Percentiles rank a stretch among this genome's conserved stretches.
These are phyloP conservation scores for Plasmodium chabaudi DNA, from an alignment of 169 alveolate species.

Conservation along the genomic window DNA sequence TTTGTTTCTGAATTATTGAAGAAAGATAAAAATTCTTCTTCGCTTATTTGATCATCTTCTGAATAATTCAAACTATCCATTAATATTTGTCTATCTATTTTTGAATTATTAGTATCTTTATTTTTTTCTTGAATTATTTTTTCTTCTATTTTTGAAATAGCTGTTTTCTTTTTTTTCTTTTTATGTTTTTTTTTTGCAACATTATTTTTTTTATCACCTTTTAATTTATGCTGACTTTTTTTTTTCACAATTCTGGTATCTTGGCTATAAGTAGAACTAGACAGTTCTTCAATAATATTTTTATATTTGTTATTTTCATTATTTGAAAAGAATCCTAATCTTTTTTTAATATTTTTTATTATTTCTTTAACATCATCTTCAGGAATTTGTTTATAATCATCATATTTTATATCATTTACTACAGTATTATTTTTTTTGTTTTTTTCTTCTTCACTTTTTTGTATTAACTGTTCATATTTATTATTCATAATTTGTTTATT, in stretches of 20 bases:
- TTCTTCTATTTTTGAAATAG: background rate
- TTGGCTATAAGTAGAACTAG: background rate
- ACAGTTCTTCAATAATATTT: background rate
- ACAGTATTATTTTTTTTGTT: too few species aligned
- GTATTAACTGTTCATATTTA: too few species aligned
- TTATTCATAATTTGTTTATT: too few species aligned
- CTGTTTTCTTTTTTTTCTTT: background rate
- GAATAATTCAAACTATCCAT: conserved; percentile 23
- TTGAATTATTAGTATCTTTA: too few species aligned
- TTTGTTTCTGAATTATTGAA: background rate
- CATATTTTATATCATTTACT: too few species aligned
- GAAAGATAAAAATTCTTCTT: background rate
- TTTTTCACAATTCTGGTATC: background rate
- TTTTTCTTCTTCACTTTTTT: too few species aligned
- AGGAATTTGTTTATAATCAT: background rate
- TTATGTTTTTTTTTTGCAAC: background rate
- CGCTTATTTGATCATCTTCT: conserved; percentile 3
- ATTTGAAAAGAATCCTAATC: conserved; percentile 53
- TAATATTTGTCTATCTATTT: background rate
- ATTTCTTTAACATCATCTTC: conserved; percentile 40
- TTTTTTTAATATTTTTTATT: conserved; percentile 49
- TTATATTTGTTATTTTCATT: conserved; percentile 1
- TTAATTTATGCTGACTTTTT: background rate
- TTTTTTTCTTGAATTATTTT: too few species aligned
- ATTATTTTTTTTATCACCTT: background rate